Evolutionary conservation across 805 yeast species (phyloP).

Genomic region (Pichia manshurica): DNA sequence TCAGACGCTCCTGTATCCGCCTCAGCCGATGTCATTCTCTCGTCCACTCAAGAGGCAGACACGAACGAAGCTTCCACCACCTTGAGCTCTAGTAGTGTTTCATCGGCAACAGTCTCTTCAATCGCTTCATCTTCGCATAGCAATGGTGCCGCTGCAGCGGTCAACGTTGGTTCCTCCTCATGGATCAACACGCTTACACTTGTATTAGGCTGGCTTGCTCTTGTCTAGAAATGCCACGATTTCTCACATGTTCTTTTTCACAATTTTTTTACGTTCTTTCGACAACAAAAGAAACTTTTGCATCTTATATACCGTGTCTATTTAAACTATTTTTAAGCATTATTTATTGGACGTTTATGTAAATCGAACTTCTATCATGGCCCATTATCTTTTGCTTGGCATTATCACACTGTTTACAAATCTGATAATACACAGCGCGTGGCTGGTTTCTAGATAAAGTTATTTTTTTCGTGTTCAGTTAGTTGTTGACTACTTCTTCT

Average conservation of each 20-base stretch:
- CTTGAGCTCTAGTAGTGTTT: not conserved
- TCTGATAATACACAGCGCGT: not conserved
- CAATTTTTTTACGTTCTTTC: not conserved
- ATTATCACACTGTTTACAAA: too few relatives aligned
- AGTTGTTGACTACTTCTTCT: not conserved
- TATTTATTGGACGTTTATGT: too few relatives aligned
- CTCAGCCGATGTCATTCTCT: not conserved
- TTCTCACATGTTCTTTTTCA: not conserved
- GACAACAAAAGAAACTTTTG: not conserved
- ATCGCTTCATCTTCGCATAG: slow-evolving; percentile 2
- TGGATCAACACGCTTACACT: not conserved
- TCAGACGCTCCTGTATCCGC: not conserved
- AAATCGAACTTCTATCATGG: too few relatives aligned
- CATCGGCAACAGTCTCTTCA: slow-evolving; percentile 4
- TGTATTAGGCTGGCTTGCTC: slow-evolving; percentile 1
- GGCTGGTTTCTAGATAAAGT: slow-evolving; percentile 6
- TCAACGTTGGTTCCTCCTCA: not conserved
- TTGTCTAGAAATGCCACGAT: not conserved
- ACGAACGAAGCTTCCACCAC: not conserved
- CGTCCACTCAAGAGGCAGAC: not conserved
- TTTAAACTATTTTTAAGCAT: too few relatives aligned
- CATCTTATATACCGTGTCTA: too few relatives aligned
- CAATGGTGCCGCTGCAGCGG: slow-evolving; percentile 4
- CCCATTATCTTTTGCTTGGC: too few relatives aligned
- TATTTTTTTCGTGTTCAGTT: not conserved